Evolutionary conservation across 768 basidiomycete species (phyloP).

Genomic region (Tulasnella sp.): DNA sequence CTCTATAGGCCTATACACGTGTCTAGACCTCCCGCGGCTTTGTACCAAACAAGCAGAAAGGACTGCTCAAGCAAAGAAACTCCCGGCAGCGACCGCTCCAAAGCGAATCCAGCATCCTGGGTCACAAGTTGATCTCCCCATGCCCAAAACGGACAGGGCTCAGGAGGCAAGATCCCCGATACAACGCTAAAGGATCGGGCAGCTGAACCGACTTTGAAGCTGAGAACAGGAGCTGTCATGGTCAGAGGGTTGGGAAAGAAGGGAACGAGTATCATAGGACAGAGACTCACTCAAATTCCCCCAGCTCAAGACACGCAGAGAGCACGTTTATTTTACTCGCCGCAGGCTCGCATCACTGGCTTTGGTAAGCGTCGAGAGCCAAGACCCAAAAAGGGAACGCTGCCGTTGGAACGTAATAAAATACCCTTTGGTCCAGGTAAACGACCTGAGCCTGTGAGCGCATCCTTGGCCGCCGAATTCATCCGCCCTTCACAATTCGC

Average conservation of each 20-base stretch:
- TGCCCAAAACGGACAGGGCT: slow-evolving; percentile 1
- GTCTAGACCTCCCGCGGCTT: slow-evolving; percentile 9
- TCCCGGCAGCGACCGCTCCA: neutral
- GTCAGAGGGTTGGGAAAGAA: neutral
- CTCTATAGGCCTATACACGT: neutral
- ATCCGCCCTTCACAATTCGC: neutral
- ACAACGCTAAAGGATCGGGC: neutral
- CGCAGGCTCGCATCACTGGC: neutral
- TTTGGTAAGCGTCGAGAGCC: neutral
- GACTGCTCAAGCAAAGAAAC: neutral
- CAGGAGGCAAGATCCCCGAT: neutral
- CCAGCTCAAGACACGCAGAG: neutral
- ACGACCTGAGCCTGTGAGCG: neutral
- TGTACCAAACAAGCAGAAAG: slow-evolving; percentile 1
- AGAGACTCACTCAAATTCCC: neutral
- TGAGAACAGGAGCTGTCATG: neutral
- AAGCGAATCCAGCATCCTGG: neutral
- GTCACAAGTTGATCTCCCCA: neutral
- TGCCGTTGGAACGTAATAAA: neutral
- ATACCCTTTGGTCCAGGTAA: neutral
- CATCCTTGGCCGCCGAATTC: neutral
- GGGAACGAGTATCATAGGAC: neutral
- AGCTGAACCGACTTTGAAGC: neutral
- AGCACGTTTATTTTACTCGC: slow-evolving; percentile 10
- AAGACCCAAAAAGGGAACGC: neutral